Evolutionary conservation across 768 basidiomycete genomes (phyloP).

Genomic region (Suillus ampliporus): DNA sequence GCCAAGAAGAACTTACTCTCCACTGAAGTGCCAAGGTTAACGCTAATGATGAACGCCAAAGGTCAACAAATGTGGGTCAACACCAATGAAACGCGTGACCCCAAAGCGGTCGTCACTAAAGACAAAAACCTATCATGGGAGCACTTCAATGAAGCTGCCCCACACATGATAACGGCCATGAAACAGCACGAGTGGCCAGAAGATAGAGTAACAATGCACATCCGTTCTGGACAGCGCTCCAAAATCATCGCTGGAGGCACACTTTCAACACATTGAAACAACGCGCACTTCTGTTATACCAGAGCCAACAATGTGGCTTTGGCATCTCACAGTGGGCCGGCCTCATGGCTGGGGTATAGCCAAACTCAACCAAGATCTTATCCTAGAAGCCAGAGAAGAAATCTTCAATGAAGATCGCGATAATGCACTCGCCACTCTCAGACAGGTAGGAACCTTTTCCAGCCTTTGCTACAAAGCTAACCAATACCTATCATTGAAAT

Average conservation of each 20-base stretch:
- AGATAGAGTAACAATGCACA: slow-evolving; percentile 15
- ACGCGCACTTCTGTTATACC: slow-evolving; percentile 20
- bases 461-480: too few relatives aligned
- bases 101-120: too few relatives aligned
- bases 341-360: slow-evolving; percentile 6
- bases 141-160: slow-evolving; percentile 9
- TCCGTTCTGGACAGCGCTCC: slow-evolving; percentile 15
- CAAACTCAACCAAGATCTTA: slow-evolving; percentile 1
- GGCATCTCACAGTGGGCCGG: slow-evolving; percentile 6
- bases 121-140: slow-evolving; percentile 10
- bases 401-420: too few relatives aligned
- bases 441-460: too few relatives aligned
- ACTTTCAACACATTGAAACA: background rate
- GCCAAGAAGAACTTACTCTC: background rate
- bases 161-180: slow-evolving; percentile 18
- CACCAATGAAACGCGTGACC: background rate
- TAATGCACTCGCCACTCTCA: too few relatives aligned
- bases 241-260: slow-evolving; percentile 11
- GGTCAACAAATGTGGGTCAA: too few relatives aligned
- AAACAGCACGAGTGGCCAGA: slow-evolving; percentile 13
- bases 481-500: too few relatives aligned
- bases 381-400: background rate
- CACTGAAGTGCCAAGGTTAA: too few relatives aligned
- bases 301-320: slow-evolving; percentile 17
- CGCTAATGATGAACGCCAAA: too few relatives aligned